Conservation (phyloP, 169 alveolate genomes). For the Cryptosporidium meleagridis region DNA sequence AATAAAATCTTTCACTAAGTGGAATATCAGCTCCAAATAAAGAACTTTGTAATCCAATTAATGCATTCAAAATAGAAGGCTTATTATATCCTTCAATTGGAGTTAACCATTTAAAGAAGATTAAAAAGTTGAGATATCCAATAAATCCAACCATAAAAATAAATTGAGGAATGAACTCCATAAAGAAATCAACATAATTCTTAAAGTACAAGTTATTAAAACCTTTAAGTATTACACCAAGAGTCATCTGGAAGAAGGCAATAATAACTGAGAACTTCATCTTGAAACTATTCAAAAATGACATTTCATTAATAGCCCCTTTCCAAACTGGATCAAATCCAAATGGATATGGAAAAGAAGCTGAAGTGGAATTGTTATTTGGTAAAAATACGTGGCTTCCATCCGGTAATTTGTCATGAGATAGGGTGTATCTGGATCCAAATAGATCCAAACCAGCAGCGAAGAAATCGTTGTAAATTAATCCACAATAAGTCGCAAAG, state of each 20-base stretch:
- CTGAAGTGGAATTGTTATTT: conserved; percentile 35
- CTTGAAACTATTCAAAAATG: conserved; percentile 95
- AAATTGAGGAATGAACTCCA: conserved; percentile 98
- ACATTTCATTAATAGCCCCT: conserved; percentile 94
- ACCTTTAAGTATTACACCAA: conserved; percentile 95
- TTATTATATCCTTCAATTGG: conserved; percentile 86
- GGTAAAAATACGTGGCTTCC: conserved; percentile 62
- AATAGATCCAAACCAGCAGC: conserved; percentile 94
- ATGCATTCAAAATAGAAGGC: conserved; percentile 95
- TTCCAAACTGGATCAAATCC: conserved; percentile 99
- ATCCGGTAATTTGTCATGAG: conserved; percentile 41
- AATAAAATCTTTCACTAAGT: conserved; percentile 82
- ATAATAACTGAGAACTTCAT: conserved; percentile 98
- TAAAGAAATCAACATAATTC: conserved; percentile 90
- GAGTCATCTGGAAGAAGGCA: conserved; percentile 93
- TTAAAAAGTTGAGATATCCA: conserved; percentile 95
- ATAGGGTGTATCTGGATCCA: conserved; percentile 89
- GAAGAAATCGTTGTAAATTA: conserved; percentile 97
- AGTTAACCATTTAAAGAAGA: conserved; percentile 94
- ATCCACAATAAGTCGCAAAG: conserved; percentile 94
- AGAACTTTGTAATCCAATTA: conserved; percentile 93
- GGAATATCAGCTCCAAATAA: conserved; percentile 80
- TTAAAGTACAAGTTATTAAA: conserved; percentile 91
- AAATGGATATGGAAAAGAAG: conserved; percentile 90
- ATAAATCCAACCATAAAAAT: conserved; percentile 92